Percentiles rank a stretch among this genome's conserved stretches.
Evolutionary conservation across 2,329 filamentous ascomycete species (phyloP).

Genomic region (Phaeomoniella chlamydospora): DNA sequence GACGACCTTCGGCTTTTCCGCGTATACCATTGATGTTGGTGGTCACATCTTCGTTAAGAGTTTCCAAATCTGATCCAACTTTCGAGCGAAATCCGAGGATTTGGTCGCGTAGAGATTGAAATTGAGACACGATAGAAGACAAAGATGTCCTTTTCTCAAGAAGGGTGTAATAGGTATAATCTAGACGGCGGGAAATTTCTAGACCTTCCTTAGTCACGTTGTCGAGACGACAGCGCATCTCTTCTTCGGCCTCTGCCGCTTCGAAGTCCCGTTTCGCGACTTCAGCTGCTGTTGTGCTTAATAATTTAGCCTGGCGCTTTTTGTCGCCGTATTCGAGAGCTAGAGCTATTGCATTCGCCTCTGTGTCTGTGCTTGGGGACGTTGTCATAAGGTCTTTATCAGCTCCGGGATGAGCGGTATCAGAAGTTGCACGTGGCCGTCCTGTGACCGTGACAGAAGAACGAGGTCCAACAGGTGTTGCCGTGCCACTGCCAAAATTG

Average conservation of each 20-base stretch:
- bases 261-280: background rate
- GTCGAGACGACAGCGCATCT: constrained; percentile 7
- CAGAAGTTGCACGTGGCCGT: constrained; percentile 1
- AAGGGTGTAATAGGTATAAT: constrained; percentile 33
- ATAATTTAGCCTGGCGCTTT: background rate
- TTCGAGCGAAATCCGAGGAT: constrained; percentile 19
- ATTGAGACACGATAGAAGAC: constrained; percentile 22
- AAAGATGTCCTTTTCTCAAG: constrained; percentile 27
- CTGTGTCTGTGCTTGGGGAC: background rate
- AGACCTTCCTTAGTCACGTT: constrained; percentile 13
- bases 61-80: constrained; percentile 20
- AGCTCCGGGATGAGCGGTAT: background rate
- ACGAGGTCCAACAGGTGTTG: background rate
- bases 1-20: constrained; percentile 21
- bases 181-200: constrained; percentile 28
- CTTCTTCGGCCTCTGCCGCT: constrained; percentile 6
- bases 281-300: background rate
- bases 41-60: constrained; percentile 20
- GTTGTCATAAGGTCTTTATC: background rate
- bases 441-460: background rate
- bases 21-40: constrained; percentile 20
- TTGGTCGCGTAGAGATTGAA: constrained; percentile 24
- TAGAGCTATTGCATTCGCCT: background rate
- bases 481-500: too few species aligned
- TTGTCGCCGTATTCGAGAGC: background rate